Conservation (phyloP, 257 asterid genomes). For the Sherardia arvensis region DNA sequence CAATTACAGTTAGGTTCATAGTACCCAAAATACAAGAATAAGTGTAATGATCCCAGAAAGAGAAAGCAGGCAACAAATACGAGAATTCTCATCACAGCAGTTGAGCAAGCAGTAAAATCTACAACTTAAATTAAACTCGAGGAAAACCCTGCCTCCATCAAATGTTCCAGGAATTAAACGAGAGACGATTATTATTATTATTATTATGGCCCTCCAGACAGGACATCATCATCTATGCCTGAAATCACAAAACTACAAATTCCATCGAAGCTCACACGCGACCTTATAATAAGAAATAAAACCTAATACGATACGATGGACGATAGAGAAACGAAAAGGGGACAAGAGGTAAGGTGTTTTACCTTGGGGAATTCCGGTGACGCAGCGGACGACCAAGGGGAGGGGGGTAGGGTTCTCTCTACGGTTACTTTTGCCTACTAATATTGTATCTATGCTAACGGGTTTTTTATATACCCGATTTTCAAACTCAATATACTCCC, state of each 20-base stretch:
- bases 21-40: neutral
- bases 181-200: neutral
- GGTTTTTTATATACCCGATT: neutral
- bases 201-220: neutral
- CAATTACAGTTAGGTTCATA: neutral
- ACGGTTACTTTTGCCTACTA: slow-evolving; percentile 1
- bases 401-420: neutral
- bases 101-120: neutral
- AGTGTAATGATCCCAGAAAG: neutral
- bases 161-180: neutral
- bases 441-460: neutral
- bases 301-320: neutral
- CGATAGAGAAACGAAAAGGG: neutral
- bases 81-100: neutral
- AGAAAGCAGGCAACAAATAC: neutral
- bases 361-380: neutral
- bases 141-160: neutral
- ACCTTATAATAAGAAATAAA: neutral
- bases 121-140: neutral
- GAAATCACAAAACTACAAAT: neutral
- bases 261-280: neutral
- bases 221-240: neutral
- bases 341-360: neutral
- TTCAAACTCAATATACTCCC: neutral
- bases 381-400: neutral